Percentiles rank a stretch among this genome's conserved stretches.
Conservation (phyloP, 495 filamentous ascomycete genomes). For the Aeminium ludgeri region DNA sequence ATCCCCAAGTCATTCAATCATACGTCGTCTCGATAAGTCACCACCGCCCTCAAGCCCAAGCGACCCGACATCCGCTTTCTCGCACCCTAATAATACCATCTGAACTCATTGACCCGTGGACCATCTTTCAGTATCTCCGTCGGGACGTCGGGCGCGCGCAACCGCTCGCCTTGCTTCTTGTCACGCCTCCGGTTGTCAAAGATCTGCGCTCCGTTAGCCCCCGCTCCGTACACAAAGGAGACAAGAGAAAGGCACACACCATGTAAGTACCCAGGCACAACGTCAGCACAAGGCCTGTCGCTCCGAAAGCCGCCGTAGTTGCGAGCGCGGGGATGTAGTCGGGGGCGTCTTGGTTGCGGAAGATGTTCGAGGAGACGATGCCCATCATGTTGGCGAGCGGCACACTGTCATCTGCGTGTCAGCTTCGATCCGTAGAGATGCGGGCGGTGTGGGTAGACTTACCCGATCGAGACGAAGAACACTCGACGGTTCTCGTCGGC, state of each 20-base stretch:
- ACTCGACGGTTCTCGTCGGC: slow-evolving; percentile 58
- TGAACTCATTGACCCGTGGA: slow-evolving; percentile 43
- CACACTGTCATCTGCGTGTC: slow-evolving; percentile 23
- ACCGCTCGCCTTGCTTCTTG: slow-evolving; percentile 38
- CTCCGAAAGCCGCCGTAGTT: slow-evolving; percentile 60
- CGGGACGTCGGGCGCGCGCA: slow-evolving; percentile 48
- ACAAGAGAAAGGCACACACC: too few species aligned
- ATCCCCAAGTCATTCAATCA: too few species aligned
- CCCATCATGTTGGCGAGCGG: slow-evolving; percentile 73
- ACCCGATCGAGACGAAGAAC: slow-evolving; percentile 49
- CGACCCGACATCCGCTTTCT: too few species aligned
- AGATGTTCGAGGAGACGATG: slow-evolving; percentile 55
- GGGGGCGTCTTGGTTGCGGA: slow-evolving; percentile 50
- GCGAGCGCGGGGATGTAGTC: slow-evolving; percentile 59
- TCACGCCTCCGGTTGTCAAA: slow-evolving; percentile 52
- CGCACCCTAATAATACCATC: slow-evolving; percentile 36
- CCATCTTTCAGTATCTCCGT: slow-evolving; percentile 54
- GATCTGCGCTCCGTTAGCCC: too few species aligned
- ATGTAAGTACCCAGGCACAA: slow-evolving; percentile 46
- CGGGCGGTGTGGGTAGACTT: too few species aligned
- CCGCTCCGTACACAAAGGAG: too few species aligned
- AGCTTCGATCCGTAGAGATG: too few species aligned
- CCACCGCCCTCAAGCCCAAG: too few species aligned
- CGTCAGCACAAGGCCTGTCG: slow-evolving; percentile 40
- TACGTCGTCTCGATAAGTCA: too few species aligned